Evolutionary conservation across 2,329 filamentous ascomycete genomes (phyloP), one percentile per base, ranked within the genome.

Genomic region (Leptographium procerum): DNA sequence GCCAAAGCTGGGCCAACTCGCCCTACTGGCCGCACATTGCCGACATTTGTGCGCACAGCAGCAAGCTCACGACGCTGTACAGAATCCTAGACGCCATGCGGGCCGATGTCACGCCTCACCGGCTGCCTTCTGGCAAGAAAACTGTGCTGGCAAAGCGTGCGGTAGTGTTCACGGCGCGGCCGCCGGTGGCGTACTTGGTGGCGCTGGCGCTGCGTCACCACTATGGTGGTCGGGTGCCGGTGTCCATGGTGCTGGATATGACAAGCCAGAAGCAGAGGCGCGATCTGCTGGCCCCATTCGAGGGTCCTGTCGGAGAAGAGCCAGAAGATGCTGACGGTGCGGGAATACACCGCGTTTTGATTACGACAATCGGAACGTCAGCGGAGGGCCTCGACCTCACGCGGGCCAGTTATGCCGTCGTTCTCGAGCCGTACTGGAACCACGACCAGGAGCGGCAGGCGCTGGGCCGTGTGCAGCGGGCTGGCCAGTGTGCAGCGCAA

Each of bases 351-450:
- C 36, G 29, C 1, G 54, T 56, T 5, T n/a, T 56, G 24, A 28
- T 56, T 3, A 24, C 54, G 16, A 56, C 54, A 1, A 56, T 56
- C 14, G 43, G 54, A 10, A 56, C 28, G 7, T 48, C 43, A 6
- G 54, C 54, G n/a, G 54, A 56, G 54, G 54, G 54, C n/a, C 54
- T 56, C 13, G 54, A 50, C 19, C 54, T 56, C 11, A 56, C 54
- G n/a, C 54, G 54, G 7, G 54, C 54, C 28, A 56, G 26, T 29
- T 56, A 56, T n/a, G 54, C 54, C 19, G 22, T 56, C 11, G 48
- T 56, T 22, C 28, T 56, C 8, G 54, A 56, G 54, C 54, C 54
- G 40, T 56, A 56, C 43, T 48, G 54, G 54, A 56, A 56, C 43
- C 54, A 56, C 28, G 43, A 56, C 43, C 54, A 56, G 43, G 54